Conservation (phyloP, 1,284 basidiomycete species). For the Sporisorium scitamineum region DNA sequence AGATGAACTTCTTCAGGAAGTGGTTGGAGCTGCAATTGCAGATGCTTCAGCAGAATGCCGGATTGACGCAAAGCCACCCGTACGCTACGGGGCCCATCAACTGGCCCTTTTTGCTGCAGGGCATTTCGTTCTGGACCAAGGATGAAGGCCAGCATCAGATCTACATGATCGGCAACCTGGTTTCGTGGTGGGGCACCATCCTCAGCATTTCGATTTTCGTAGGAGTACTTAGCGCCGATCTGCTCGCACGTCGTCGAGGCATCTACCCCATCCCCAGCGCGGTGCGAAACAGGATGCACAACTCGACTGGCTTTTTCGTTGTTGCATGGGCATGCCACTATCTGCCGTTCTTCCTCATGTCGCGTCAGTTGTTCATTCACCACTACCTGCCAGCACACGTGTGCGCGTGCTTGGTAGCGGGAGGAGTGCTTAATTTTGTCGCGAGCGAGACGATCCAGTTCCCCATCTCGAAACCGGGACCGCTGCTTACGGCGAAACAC, state of each 20-base stretch:
- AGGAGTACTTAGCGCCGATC: conserved; percentile 88
- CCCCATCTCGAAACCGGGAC: conserved; percentile 80
- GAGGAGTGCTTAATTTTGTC: conserved; percentile 90
- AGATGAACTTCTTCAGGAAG: conserved; percentile 92
- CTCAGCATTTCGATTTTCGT: conserved; percentile 86
- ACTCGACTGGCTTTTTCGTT: conserved; percentile 94
- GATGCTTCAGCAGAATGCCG: conserved; percentile 98
- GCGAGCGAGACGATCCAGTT: conserved; percentile 80
- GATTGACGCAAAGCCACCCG: conserved; percentile 91
- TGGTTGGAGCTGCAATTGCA: conserved; percentile 91
- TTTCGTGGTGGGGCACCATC: conserved; percentile 94
- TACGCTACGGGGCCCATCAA: conserved; percentile 94
- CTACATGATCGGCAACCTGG: conserved; percentile 92
- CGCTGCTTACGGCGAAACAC: conserved; percentile 57
- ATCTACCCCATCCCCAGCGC: conserved; percentile 82
- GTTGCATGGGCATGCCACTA: conserved; percentile 96
- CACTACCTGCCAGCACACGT: conserved; percentile 90
- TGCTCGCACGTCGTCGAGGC: conserved; percentile 85
- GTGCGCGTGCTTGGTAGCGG: conserved; percentile 89
- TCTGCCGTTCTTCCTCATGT: conserved; percentile 97
- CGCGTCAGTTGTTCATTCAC: conserved; percentile 88
- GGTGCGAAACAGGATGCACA: conserved; percentile 88
- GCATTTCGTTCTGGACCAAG: conserved; percentile 96
- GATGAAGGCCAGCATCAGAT: conserved; percentile 87
- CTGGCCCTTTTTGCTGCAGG: conserved; percentile 95